Base-by-base conservation (phyloP, 352 stramenopile species). In the Phytophthora constricta region DNA sequence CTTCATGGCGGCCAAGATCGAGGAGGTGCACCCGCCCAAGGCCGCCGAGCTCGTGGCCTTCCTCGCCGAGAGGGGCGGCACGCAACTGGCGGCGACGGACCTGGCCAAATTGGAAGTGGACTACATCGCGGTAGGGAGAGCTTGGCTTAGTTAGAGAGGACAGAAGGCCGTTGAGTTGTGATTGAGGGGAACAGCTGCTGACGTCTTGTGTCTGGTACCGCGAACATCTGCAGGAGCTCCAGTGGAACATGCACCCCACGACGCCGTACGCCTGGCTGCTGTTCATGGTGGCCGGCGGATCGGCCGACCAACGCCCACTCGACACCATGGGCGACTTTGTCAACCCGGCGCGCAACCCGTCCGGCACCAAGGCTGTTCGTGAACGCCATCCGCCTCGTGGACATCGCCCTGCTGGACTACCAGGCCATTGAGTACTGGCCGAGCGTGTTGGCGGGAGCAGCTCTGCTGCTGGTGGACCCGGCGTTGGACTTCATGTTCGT, bases 1-100 rank as follows among this genome's bases (percentile, higher is more conserved):
- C 42, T 93, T 92, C 62, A 90, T 93, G 72, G 86, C 86, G n/a
- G 83, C 83, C 47, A 93, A 93, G 79, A 93, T 93, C 55, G 86
- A 93, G 64, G 86, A 93, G 52, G 84, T 93, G 13, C 82, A 92
- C 42, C 86, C 86, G 20, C 86, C 86, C 23, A 93, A 93, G 62
- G 80, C 80, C 0, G 78, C 77, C 5, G 86, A 93, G 26, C 70
- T 93, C n/a, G 82, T 80, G 5, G 67, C 76, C 22, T 92, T 79
- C 65, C 70, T 90, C 50, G 77, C 80, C 16, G 73, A 90, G 22
- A 68, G 77, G 26, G 81, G 83, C 13, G 72, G 54, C 9, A 70
- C 83, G 14, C 68, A 74, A 39, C 67, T 83, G 56, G 68, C 78
- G 17, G 60, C 61, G 0, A 77, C 91, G 26, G 83, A 91, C 47